Evolutionary conservation across 352 stramenopile genomes (phyloP), one percentile per base, ranked within the genome.

Genomic region (Globisporangium paroecandrum): DNA sequence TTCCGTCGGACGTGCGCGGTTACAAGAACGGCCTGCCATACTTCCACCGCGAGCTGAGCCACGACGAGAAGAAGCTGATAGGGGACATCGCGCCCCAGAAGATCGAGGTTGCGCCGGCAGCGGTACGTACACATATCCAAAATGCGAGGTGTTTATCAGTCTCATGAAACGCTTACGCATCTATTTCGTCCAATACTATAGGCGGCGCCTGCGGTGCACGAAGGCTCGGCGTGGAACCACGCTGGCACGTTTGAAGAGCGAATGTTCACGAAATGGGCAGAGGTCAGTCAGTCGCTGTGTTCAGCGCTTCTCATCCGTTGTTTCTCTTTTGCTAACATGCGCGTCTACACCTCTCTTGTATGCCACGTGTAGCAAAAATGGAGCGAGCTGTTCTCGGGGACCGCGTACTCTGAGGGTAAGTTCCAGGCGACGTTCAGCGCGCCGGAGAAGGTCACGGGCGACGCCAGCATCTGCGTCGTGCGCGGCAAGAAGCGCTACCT

Each of bases 11-110:
- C 25, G 75, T 90, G 68, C 78, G 81, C 25, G 87, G 87, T 24
- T 95, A 95, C 76, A 93, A 93, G 81, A 93, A 95, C 64, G 87
- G 87, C 0, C 34, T 93, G 57, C 87, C 87, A 27, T 99, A 98
- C 72, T 99, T 99, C 79, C 97, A 99, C 76, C 94, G 97, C 67
- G 97, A 99, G 75, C 77, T 99, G 41, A 96, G 90, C 10, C 95
- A 98, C 71, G 89, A 99, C 66, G 94, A 97, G 43, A 98, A 98
- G 73, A 83, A 76, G 53, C 91, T 99, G 74, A 98, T 98, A 66
- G 97, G 98, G 64, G 98, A 99, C 76, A 98, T 95, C 69, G 85
- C 87, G 38, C 89, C 88, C 0, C 88, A 96, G 77, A 93, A 94
- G 72, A 88, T 94, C 41, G 81, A 89, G 58, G 61, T 73, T 1